Evolutionary conservation across 257 asterid genomes (phyloP).

Genomic region (Linderniella brevidens): DNA sequence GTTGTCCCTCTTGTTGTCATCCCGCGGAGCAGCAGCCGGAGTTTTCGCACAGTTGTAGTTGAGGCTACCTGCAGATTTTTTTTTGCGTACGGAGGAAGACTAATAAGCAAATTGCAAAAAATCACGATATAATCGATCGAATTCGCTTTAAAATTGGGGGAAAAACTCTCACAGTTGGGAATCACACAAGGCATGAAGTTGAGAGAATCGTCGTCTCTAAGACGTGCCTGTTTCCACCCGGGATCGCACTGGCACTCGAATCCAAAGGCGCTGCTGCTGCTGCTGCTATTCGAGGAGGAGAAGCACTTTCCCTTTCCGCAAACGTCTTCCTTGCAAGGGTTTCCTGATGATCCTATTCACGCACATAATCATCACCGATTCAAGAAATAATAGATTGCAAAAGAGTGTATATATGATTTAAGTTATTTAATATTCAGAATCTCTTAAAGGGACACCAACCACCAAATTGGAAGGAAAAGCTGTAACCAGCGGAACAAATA

Average conservation of each 20-base stretch:
- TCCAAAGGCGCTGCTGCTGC: conserved; percentile 20
- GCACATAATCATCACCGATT: too few relatives aligned
- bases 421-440: too few relatives aligned
- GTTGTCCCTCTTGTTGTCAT: conserved; percentile 13
- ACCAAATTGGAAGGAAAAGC: too few relatives aligned
- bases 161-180: conserved; percentile 42
- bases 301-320: conserved; percentile 71
- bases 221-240: conserved; percentile 60
- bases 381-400: too few relatives aligned
- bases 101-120: too few relatives aligned
- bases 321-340: conserved; percentile 23
- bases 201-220: conserved; percentile 17
- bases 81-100: too few relatives aligned
- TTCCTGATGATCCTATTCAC: conserved; percentile 8
- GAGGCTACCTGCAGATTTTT: conserved; percentile 15
- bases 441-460: too few relatives aligned
- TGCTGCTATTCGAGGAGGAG: conserved; percentile 20
- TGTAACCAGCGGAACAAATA: too few relatives aligned
- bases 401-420: too few relatives aligned
- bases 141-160: too few relatives aligned
- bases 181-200: conserved; percentile 55
- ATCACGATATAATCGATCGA: too few relatives aligned
- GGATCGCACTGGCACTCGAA: conserved; percentile 45
- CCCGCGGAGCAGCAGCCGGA: conserved; percentile 22
- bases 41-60: conserved; percentile 14